phyloP scores from a whole-genome alignment of 2,329 filamentous ascomycete genomes.

The Pyrenophora seminiperda region DNA sequence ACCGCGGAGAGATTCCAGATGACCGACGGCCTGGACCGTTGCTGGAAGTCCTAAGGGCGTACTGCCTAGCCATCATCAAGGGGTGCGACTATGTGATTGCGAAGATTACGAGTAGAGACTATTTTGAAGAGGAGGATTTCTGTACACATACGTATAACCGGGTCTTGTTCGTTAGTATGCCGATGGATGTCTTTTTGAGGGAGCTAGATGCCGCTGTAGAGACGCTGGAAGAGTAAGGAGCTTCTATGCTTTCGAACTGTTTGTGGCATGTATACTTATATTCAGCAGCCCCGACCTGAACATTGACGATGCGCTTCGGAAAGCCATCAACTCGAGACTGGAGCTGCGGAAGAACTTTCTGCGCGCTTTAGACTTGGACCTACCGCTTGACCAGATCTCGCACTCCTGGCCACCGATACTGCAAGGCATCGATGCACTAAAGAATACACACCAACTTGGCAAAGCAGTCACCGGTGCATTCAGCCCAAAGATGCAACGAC shows the following conservation, averaged over 20 bases:
- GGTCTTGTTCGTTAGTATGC: slow-evolving; percentile 65
- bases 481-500: slow-evolving; percentile 87
- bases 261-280: slow-evolving; percentile 17
- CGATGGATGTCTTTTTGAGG: slow-evolving; percentile 41
- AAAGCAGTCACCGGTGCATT: slow-evolving; percentile 77
- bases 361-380: slow-evolving; percentile 52
- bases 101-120: slow-evolving; percentile 80
- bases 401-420: slow-evolving; percentile 47
- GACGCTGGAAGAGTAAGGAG: slow-evolving; percentile 38
- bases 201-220: slow-evolving; percentile 43
- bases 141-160: slow-evolving; percentile 89
- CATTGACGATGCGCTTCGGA: slow-evolving; percentile 47
- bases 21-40: slow-evolving; percentile 33
- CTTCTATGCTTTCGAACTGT: background rate
- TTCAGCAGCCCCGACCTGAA: slow-evolving; percentile 25
- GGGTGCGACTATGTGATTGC: slow-evolving; percentile 79
- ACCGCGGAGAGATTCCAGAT: slow-evolving; percentile 46
- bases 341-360: slow-evolving; percentile 69
- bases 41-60: slow-evolving; percentile 72
- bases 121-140: slow-evolving; percentile 98
- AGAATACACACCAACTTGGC: slow-evolving; percentile 65
- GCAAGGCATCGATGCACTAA: slow-evolving; percentile 59
- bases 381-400: slow-evolving; percentile 34
- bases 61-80: slow-evolving; percentile 84
- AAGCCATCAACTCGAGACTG: slow-evolving; percentile 69